Percentiles rank a stretch among this genome's conserved stretches.
phyloP scores from a whole-genome alignment of 2,329 filamentous ascomycete genomes.

The Trichoderma guizhouense region DNA sequence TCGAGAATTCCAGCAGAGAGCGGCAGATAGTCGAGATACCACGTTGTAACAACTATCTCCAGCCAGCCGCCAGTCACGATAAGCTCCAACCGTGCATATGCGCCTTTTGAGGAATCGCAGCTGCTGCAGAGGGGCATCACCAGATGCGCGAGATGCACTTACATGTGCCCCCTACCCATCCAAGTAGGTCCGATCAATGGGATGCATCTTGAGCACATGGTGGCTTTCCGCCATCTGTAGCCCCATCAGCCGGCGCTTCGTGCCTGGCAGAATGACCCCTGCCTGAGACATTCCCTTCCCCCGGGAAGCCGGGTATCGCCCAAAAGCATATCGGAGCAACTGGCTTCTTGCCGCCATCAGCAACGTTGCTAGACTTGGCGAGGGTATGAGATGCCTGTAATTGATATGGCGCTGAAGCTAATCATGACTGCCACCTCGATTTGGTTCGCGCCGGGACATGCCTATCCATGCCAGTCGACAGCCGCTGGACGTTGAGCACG shows the following conservation, averaged over 20 bases:
- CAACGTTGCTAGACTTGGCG: conserved; percentile 19
- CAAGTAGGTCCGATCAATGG: neutral
- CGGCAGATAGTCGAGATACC: neutral
- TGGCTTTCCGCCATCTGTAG: neutral
- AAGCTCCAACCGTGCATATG: neutral
- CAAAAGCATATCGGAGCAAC: neutral
- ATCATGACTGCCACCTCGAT: neutral
- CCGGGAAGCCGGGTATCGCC: neutral
- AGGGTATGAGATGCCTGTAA: neutral
- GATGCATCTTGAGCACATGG: neutral
- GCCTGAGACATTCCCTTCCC: neutral
- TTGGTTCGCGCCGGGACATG: conserved; percentile 1
- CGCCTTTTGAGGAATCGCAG: neutral
- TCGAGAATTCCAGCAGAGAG: neutral
- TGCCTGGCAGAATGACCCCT: neutral
- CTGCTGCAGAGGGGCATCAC: neutral
- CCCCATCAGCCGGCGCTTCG: neutral
- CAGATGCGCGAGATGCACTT: neutral
- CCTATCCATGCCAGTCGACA: neutral
- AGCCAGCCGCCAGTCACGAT: neutral
- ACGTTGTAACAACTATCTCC: neutral
- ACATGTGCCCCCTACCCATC: neutral
- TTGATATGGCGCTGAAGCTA: neutral
- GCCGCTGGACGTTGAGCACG: neutral
- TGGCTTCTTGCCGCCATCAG: neutral